phyloP scores from a whole-genome alignment of 441 rosid genomes.

The Populus trichocarpa region DNA sequence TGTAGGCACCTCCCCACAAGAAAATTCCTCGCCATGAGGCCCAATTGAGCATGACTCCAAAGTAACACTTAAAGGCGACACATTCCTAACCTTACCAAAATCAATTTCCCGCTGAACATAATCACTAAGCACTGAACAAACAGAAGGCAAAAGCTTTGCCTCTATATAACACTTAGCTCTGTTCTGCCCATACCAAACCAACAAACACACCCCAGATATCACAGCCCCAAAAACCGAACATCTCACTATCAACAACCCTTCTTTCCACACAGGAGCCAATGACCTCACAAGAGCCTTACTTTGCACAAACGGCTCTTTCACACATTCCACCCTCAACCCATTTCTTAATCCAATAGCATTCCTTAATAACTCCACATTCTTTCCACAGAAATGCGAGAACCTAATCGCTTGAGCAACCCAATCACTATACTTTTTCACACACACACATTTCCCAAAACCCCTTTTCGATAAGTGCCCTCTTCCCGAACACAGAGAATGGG shows the following conservation, averaged over 20 bases:
- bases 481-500: constrained; percentile 19
- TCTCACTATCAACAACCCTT: constrained; percentile 40
- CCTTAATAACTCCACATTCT: constrained; percentile 62
- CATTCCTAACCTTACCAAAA: constrained; percentile 79
- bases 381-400: constrained; percentile 68
- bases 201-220: constrained; percentile 79
- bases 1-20: constrained; percentile 86
- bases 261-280: too few relatives aligned
- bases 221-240: constrained; percentile 75
- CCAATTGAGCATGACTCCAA: constrained; percentile 83
- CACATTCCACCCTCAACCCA: constrained; percentile 53
- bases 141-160: constrained; percentile 82
- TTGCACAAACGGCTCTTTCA: constrained; percentile 58
- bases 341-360: constrained; percentile 30
- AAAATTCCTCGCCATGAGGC: constrained; percentile 80
- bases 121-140: constrained; percentile 78
- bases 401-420: constrained; percentile 61
- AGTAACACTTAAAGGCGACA: constrained; percentile 89
- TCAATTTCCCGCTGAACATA: constrained; percentile 79
- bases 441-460: constrained; percentile 36
- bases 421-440: constrained; percentile 57
- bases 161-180: constrained; percentile 75
- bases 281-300: constrained; percentile 56
- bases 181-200: constrained; percentile 89
- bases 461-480: constrained; percentile 32